A percentile compares a stretch with the other conserved stretches of the same genome.
Evolutionary conservation across 306 rosid genomes (phyloP).

Genomic region (Vigna angularis): DNA sequence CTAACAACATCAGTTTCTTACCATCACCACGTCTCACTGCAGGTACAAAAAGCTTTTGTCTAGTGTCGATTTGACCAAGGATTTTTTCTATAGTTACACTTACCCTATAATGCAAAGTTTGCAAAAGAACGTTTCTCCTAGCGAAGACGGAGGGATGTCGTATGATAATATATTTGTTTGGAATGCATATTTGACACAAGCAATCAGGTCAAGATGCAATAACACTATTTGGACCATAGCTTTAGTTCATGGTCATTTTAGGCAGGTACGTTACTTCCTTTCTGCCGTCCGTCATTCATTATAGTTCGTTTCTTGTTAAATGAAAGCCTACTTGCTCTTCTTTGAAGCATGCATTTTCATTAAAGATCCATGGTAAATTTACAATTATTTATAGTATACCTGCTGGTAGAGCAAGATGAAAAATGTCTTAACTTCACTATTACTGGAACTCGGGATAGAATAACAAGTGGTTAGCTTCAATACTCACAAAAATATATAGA

Average conservation of each 20-base stretch:
- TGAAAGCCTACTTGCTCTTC: constrained; percentile 13
- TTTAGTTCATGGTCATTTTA: constrained; percentile 94
- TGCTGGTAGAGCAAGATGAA: constrained; percentile 28
- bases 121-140: constrained; percentile 74
- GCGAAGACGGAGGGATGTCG: constrained; percentile 70
- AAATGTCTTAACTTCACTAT: not conserved
- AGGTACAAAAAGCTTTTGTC: constrained; percentile 93
- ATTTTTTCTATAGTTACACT: constrained; percentile 93
- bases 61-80: constrained; percentile 94
- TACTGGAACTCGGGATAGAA: not conserved
- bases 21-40: constrained; percentile 36
- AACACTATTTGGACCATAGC: constrained; percentile 95
- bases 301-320: not conserved
- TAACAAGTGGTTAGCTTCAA: no score
- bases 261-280: constrained; percentile 66
- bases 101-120: constrained; percentile 97
- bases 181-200: constrained; percentile 89
- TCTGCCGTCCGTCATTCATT: not conserved
- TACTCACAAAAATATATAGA: no score
- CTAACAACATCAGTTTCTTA: not conserved
- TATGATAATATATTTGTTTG: constrained; percentile 93
- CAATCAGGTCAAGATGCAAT: constrained; percentile 88
- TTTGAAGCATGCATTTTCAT: constrained; percentile 22
- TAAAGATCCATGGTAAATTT: constrained; percentile 11
- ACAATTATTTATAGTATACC: not conserved